Percentiles rank a stretch among this genome's conserved stretches.
Evolutionary conservation across 345 rosid genomes (phyloP).

Genomic region (Bruguiera gymnorhiza): DNA sequence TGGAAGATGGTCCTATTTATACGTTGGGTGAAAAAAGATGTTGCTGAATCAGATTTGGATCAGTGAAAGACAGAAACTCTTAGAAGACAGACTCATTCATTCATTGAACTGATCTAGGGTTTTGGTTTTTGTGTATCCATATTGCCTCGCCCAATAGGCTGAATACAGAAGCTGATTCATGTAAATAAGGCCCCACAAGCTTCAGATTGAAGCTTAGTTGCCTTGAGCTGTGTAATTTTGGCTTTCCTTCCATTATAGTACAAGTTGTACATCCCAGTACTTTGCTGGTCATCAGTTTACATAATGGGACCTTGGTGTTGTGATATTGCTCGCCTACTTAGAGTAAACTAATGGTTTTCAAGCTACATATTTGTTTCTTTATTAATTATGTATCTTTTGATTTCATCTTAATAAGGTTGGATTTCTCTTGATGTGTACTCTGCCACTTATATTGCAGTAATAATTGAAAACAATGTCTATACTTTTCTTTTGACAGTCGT

Average conservation of each 20-base stretch:
- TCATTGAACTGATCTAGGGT: neutral
- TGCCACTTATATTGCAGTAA: conserved; percentile 16
- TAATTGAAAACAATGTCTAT: conserved; percentile 21
- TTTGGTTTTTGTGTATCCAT: neutral
- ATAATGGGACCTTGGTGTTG: neutral
- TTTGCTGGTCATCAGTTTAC: neutral
- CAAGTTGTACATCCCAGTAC: neutral
- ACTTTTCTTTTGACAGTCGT: conserved; percentile 54
- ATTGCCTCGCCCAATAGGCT: too few species aligned
- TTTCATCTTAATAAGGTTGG: conserved; percentile 6
- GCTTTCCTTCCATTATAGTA: neutral
- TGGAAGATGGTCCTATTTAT: neutral
- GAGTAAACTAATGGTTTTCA: neutral
- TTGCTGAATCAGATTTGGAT: neutral
- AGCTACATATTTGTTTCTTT: neutral
- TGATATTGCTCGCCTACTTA: neutral
- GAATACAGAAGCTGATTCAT: too few species aligned
- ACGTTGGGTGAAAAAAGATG: neutral
- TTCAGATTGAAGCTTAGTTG: neutral
- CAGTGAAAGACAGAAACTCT: neutral
- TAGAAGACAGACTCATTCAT: neutral
- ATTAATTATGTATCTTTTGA: conserved; percentile 4
- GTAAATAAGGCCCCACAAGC: too few species aligned
- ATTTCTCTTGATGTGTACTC: neutral
- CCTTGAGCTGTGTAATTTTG: neutral